Evolutionary conservation across 805 yeast genomes (phyloP).

Genomic region (Myxozyma lipomycoides): DNA sequence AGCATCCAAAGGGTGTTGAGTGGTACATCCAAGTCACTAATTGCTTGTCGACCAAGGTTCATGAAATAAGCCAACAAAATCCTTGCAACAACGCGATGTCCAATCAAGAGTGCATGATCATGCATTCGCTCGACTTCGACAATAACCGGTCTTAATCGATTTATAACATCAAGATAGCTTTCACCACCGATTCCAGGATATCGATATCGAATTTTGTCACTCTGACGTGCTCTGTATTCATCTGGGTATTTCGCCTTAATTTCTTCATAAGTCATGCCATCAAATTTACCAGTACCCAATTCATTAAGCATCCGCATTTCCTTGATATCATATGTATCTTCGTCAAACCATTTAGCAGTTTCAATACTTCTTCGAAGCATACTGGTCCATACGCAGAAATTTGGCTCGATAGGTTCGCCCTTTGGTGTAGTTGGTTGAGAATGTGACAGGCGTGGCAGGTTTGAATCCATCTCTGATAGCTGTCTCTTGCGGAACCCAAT

Average conservation of each 20-base stretch:
- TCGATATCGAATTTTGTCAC: constrained; percentile 76
- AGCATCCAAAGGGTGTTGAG: constrained; percentile 83
- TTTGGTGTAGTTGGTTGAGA: constrained; percentile 33
- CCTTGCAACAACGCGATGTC: constrained; percentile 89
- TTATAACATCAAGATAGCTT: constrained; percentile 88
- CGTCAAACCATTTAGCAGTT: constrained; percentile 73
- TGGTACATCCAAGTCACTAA: constrained; percentile 90
- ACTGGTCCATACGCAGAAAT: constrained; percentile 89
- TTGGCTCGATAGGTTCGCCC: constrained; percentile 56
- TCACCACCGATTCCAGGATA: constrained; percentile 99
- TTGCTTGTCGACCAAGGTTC: constrained; percentile 69
- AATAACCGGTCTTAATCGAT: constrained; percentile 81
- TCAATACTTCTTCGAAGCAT: constrained; percentile 76
- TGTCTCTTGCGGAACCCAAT: constrained; percentile 62
- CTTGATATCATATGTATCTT: constrained; percentile 67
- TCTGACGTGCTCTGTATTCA: constrained; percentile 72
- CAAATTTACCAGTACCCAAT: constrained; percentile 87
- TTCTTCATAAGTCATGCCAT: constrained; percentile 88
- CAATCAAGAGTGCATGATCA: constrained; percentile 74
- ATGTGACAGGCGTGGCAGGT: constrained; percentile 43
- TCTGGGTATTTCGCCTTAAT: constrained; percentile 67
- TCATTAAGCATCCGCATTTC: constrained; percentile 93
- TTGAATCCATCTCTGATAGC: constrained; percentile 48
- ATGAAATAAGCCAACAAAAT: constrained; percentile 83
- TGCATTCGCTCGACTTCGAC: constrained; percentile 90